Conservation (phyloP, 2,329 filamentous ascomycete genomes). For the Botrytis elliptica region DNA sequence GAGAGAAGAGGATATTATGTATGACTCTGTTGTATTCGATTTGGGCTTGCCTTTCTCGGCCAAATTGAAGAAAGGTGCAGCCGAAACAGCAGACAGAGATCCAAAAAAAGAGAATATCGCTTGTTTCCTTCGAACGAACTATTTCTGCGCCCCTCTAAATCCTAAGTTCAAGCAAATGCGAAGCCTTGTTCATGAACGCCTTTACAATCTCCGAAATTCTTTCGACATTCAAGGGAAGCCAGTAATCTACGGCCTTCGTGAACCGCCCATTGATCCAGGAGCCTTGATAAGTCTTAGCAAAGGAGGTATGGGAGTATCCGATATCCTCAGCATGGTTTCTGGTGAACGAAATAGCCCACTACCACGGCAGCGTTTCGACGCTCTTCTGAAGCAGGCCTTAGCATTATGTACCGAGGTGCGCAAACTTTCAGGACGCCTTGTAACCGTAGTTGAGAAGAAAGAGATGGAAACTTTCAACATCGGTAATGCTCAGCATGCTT, state of each 20-base stretch:
- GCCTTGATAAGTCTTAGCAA: background rate
- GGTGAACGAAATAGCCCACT: background rate
- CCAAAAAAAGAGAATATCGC: background rate
- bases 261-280: background rate
- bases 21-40: background rate
- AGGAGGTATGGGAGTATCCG: background rate
- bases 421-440: background rate
- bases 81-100: background rate
- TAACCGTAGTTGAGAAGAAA: background rate
- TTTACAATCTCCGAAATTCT: background rate
- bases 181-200: constrained; percentile 2
- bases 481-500: background rate
- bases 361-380: background rate
- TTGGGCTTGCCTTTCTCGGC: background rate
- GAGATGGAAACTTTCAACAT: background rate
- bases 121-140: background rate
- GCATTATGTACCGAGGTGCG: background rate
- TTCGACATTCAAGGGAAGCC: background rate
- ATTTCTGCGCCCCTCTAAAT: background rate
- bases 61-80: background rate
- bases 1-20: background rate
- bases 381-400: background rate
- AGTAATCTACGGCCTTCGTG: background rate
- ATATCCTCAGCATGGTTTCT: background rate
- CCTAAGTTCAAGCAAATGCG: constrained; percentile 5